Conservation (phyloP, 2,329 filamentous ascomycete genomes). For the Epichloe brachyelytri region DNA sequence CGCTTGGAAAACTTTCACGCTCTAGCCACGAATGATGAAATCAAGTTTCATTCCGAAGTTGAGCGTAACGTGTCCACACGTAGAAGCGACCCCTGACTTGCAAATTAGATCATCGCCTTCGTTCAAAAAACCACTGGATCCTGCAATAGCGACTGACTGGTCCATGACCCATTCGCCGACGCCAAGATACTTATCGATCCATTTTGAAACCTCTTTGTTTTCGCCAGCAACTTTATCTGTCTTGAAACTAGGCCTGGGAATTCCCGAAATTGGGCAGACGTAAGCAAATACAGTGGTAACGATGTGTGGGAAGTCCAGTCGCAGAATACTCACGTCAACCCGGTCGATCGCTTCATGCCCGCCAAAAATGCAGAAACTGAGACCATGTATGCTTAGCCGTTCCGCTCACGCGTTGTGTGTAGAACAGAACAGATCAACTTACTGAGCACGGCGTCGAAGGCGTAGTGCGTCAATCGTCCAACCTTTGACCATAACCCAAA, state of each 20-base stretch:
- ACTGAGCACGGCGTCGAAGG: conserved; percentile 90
- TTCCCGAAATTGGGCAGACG: conserved; percentile 17
- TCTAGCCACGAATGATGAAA: not conserved
- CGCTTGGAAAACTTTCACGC: not conserved
- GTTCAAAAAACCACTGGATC: conserved; percentile 84
- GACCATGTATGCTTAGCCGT: not conserved
- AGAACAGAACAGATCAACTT: conserved; percentile 25
- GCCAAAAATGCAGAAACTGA: conserved; percentile 90
- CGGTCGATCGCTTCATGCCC: conserved; percentile 93
- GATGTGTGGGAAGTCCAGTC: not conserved
- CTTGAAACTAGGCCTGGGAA: conserved; percentile 63
- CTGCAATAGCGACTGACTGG: conserved; percentile 83
- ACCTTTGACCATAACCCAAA: conserved; percentile 66
- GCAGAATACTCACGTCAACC: conserved; percentile 70
- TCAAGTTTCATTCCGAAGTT: not conserved
- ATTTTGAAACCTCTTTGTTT: conserved; percentile 70
- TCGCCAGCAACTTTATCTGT: conserved; percentile 69
- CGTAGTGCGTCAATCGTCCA: conserved; percentile 85
- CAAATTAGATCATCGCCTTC: conserved; percentile 51
- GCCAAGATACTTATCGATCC: conserved; percentile 87
- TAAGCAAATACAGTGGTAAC: conserved; percentile 10
- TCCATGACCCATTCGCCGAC: conserved; percentile 98
- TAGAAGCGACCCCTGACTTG: not conserved
- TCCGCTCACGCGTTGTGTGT: not conserved
- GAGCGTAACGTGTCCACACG: not conserved